Percentiles rank a stretch among this genome's conserved stretches.
These are phyloP conservation scores for Trichothecium sympodiale DNA, from an alignment of 2,329 filamentous ascomycete genomes.

Conservation along the genomic window DNA sequence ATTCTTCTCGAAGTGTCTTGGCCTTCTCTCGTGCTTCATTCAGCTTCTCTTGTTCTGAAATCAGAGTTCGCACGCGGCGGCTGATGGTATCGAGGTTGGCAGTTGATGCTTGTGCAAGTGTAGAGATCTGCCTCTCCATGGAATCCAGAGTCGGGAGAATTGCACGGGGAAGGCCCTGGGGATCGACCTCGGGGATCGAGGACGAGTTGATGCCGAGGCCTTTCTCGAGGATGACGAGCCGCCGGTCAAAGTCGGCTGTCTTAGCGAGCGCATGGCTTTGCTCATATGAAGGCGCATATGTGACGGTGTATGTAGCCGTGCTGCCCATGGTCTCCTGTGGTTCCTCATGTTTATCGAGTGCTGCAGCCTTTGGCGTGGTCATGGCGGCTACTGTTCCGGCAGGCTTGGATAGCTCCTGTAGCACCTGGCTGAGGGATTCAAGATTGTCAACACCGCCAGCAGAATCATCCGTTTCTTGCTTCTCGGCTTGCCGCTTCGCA, in stretches of 20 bases:
- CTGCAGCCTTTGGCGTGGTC: neutral
- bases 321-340: neutral
- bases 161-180: slow-evolving; percentile 48
- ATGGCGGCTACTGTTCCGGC: slow-evolving; percentile 2
- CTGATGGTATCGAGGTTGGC: slow-evolving; percentile 63
- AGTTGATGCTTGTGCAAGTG: slow-evolving; percentile 61
- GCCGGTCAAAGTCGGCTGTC: slow-evolving; percentile 77
- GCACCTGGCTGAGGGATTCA: slow-evolving; percentile 56
- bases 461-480: slow-evolving; percentile 29
- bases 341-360: neutral
- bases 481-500: slow-evolving; percentile 37
- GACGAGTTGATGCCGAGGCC: slow-evolving; percentile 68
- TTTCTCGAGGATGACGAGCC: slow-evolving; percentile 69
- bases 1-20: slow-evolving; percentile 48
- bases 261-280: slow-evolving; percentile 64
- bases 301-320: slow-evolving; percentile 48
- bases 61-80: slow-evolving; percentile 57
- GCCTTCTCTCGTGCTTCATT: slow-evolving; percentile 54
- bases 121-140: slow-evolving; percentile 69
- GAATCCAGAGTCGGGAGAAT: slow-evolving; percentile 73
- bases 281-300: slow-evolving; percentile 53
- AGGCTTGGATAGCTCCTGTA: slow-evolving; percentile 51
- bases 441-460: slow-evolving; percentile 26
- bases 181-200: slow-evolving; percentile 49
- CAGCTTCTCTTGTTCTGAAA: slow-evolving; percentile 61